A percentile compares a stretch with the other conserved stretches of the same genome.
These are phyloP conservation scores for Ophiobolus disseminans DNA, from an alignment of 2,329 filamentous ascomycete species.

Conservation along the genomic window DNA sequence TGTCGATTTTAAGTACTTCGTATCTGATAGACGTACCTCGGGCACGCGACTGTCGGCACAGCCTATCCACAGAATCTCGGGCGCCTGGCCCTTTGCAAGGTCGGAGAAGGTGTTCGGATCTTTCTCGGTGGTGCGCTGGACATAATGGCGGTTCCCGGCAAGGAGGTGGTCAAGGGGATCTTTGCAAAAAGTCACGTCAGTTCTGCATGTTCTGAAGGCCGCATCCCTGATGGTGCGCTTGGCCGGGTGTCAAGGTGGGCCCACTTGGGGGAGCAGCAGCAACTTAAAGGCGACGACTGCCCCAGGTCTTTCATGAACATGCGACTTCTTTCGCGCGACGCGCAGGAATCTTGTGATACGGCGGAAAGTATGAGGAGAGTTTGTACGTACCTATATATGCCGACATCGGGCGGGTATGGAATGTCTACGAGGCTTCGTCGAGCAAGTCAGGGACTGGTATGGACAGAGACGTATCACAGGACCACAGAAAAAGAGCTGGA, in stretches of 20 bases:
- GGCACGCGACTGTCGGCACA: conserved; percentile 87
- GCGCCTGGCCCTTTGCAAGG: conserved; percentile 71
- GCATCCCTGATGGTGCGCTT: conserved; percentile 17
- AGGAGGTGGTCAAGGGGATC: conserved; percentile 68
- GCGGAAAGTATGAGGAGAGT: neutral
- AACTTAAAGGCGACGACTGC: conserved; percentile 14
- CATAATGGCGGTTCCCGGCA: conserved; percentile 74
- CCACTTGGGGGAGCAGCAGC: conserved; percentile 1
- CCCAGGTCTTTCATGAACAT: neutral
- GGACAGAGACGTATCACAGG: too few species aligned
- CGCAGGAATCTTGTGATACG: neutral
- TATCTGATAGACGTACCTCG: conserved; percentile 80
- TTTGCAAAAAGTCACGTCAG: conserved; percentile 42
- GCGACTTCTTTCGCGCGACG: neutral
- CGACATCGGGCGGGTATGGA: neutral
- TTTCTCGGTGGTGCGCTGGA: conserved; percentile 67
- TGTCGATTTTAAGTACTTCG: neutral
- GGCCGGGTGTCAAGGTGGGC: conserved; percentile 12
- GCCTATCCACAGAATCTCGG: conserved; percentile 79
- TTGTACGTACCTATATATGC: conserved; percentile 4
- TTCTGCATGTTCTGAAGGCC: conserved; percentile 20
- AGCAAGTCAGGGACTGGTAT: too few species aligned
- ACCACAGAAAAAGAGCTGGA: neutral
- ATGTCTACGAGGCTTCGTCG: too few species aligned
- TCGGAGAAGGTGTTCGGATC: conserved; percentile 75